Evolutionary conservation across 768 basidiomycete genomes (phyloP).

Genomic region (Pulveroboletus sp.): DNA sequence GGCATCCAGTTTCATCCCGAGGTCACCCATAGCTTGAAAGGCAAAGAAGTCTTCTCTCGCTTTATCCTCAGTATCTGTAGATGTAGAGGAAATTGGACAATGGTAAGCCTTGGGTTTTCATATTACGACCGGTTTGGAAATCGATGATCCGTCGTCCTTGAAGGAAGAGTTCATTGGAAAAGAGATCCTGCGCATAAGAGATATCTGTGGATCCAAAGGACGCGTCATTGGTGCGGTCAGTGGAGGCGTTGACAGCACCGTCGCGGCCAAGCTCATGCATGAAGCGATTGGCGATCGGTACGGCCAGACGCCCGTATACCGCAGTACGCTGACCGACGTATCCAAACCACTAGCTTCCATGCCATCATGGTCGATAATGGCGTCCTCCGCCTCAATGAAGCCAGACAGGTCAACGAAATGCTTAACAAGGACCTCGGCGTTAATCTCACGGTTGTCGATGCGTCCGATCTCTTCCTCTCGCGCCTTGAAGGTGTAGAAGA

Average conservation of each 20-base stretch:
- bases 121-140: slow-evolving; percentile 1
- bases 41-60: slow-evolving; percentile 81
- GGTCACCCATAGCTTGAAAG: slow-evolving; percentile 89
- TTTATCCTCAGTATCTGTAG: slow-evolving; percentile 85
- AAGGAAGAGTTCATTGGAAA: slow-evolving; percentile 98
- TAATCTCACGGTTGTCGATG: slow-evolving; percentile 93
- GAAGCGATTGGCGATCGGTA: slow-evolving; percentile 98
- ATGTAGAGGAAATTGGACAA: slow-evolving; percentile 84
- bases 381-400: slow-evolving; percentile 89
- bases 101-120: slow-evolving; percentile 49
- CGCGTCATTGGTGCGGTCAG: slow-evolving; percentile 98
- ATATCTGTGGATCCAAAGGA: slow-evolving; percentile 90
- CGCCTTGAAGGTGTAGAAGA: slow-evolving; percentile 90
- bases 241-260: slow-evolving; percentile 96
- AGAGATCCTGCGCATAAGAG: slow-evolving; percentile 88
- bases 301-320: not conserved
- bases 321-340: not conserved
- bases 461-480: slow-evolving; percentile 87
- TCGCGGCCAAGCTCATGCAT: slow-evolving; percentile 99
- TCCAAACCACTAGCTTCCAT: slow-evolving; percentile 65
- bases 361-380: slow-evolving; percentile 99
- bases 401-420: slow-evolving; percentile 87
- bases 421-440: slow-evolving; percentile 90
- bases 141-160: not conserved
- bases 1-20: slow-evolving; percentile 99